Evolutionary conservation across 345 rosid species (phyloP), one percentile per base, ranked within the genome.

Genomic region (Bruguiera sexangula): DNA sequence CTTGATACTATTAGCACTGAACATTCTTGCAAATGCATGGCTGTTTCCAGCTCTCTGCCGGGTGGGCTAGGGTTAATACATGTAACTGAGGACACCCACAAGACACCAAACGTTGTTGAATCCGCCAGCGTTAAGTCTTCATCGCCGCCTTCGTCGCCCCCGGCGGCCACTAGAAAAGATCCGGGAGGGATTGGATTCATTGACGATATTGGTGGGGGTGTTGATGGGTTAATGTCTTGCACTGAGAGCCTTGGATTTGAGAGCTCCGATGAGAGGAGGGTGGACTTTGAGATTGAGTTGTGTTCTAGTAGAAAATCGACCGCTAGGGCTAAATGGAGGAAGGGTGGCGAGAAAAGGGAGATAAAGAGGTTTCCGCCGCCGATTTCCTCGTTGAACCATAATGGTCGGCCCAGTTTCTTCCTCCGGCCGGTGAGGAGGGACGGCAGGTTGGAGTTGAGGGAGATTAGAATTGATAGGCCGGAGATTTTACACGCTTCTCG

Each of bases 211-310:
- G 90, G 85, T 4, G 85, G 85, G 0, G 84, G 76, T 7, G 77
- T 76, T 64, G 77, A 83, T 60, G 90, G 93, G 34, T 64, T 89
- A 69, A 83, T 72, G 88, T 86, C 89, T 11, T 92, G 96, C 63
- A 92, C 96, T 2, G 98, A 92, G 86, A 85, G 91, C 70, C 76
- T 92, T 19, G 98, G 98, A 68, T 89, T 87, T 54, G 98, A 92
- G 87, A 92, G 98, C 71, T 89, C 77, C 10, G 87, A 85, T 46
- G 89, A 85, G 70, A 83, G 81, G 18, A 76, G 70, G 68, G 76
- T 69, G 24, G 88, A 87, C 20, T 84, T 77, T n/a, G 75, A 71
- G 53, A 58, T 46, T 30, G 50, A 67, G 61, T 1, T 64, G 54
- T 68, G 63, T 20, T 67, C 48, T 4, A 55, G 62, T 43, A 21